Percentiles rank a stretch among this genome's conserved stretches.
phyloP scores from a whole-genome alignment of 2,329 filamentous ascomycete genomes.

The Penicillium sp. region DNA sequence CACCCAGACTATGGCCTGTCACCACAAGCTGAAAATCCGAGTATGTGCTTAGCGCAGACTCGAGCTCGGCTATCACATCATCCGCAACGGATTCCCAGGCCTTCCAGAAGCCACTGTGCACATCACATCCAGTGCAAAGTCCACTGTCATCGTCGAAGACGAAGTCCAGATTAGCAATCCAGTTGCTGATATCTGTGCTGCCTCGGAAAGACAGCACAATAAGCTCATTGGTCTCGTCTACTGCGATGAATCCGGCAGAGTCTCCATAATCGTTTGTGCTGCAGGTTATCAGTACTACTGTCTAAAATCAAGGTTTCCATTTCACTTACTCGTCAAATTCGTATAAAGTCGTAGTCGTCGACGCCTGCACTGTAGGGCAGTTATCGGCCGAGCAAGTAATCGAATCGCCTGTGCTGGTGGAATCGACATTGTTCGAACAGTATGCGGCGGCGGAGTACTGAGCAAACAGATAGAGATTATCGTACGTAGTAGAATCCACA shows the following conservation, averaged over 20 bases:
- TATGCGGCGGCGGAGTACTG: constrained; percentile 57
- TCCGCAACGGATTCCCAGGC: constrained; percentile 44
- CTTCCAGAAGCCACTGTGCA: constrained; percentile 49
- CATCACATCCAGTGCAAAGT: constrained; percentile 47
- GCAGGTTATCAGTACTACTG: neutral
- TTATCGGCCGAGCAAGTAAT: constrained; percentile 48
- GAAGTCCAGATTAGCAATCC: constrained; percentile 36
- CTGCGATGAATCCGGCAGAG: constrained; percentile 49
- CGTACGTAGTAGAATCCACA: constrained; percentile 42
- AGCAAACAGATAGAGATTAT: constrained; percentile 48
- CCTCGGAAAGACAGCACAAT: constrained; percentile 40
- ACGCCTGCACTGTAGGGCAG: constrained; percentile 50
- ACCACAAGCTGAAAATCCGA: constrained; percentile 46
- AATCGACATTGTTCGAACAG: constrained; percentile 48
- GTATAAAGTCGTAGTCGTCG: constrained; percentile 45
- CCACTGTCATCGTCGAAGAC: constrained; percentile 28
- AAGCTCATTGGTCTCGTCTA: constrained; percentile 44
- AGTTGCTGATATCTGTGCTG: constrained; percentile 30
- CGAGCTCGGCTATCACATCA: constrained; percentile 40
- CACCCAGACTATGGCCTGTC: constrained; percentile 55
- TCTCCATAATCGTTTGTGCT: constrained; percentile 36
- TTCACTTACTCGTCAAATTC: constrained; percentile 51
- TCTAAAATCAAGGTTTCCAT: neutral
- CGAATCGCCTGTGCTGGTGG: constrained; percentile 38
- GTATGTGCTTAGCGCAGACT: constrained; percentile 28